A percentile compares a stretch with the other conserved stretches of the same genome.
These are phyloP conservation scores for Phytophthora pseudosyringae DNA, from an alignment of 352 stramenopile species.

Conservation along the genomic window DNA sequence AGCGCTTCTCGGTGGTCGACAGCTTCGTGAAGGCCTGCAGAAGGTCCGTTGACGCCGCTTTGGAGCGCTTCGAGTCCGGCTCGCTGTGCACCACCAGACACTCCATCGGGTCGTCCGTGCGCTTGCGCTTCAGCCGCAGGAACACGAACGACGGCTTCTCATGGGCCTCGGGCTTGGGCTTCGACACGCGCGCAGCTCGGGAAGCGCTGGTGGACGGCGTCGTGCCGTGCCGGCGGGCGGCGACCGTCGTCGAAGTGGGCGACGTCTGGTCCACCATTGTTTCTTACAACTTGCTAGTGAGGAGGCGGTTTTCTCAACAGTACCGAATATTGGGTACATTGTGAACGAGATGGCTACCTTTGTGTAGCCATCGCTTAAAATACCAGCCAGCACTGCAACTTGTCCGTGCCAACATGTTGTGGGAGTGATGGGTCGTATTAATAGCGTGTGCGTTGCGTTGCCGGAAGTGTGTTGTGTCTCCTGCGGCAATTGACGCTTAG, in stretches of 20 bases:
- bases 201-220: slow-evolving; percentile 10
- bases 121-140: slow-evolving; percentile 83
- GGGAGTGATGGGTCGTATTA: slow-evolving; percentile 2
- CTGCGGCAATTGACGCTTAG: slow-evolving; percentile 6
- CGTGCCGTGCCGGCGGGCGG: not conserved
- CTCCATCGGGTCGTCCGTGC: slow-evolving; percentile 81
- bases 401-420: not conserved
- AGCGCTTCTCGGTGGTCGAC: slow-evolving; percentile 69
- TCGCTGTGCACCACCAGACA: slow-evolving; percentile 70
- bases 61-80: slow-evolving; percentile 31
- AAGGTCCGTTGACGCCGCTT: slow-evolving; percentile 35
- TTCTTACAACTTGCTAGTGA: too few relatives aligned
- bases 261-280: slow-evolving; percentile 34
- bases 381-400: not conserved
- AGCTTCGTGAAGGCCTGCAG: slow-evolving; percentile 68
- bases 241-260: slow-evolving; percentile 1
- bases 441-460: slow-evolving; percentile 1
- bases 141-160: slow-evolving; percentile 63
- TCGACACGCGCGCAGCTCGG: slow-evolving; percentile 9
- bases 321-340: too few relatives aligned
- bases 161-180: slow-evolving; percentile 1
- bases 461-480: not conserved
- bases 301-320: too few relatives aligned
- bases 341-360: not conserved
- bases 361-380: not conserved